These are phyloP conservation scores for Polygonum maritimum DNA, from an alignment of 148 eudicot genomes.

Conservation along the genomic window DNA sequence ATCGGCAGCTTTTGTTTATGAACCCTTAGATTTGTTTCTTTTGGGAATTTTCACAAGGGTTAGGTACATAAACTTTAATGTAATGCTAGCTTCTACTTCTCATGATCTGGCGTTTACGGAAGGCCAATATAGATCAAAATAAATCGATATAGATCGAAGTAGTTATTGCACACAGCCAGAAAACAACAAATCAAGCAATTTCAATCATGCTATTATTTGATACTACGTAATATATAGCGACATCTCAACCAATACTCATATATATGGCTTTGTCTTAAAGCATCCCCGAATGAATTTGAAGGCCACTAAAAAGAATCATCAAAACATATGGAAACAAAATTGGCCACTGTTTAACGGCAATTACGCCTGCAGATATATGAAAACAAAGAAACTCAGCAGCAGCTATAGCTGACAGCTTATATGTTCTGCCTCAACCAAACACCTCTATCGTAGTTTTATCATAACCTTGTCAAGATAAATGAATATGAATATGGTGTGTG, in stretches of 20 bases:
- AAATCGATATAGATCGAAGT: too few relatives aligned
- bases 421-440: too few relatives aligned
- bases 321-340: neutral
- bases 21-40: too few relatives aligned
- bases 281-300: neutral
- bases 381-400: neutral
- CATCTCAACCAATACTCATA: neutral
- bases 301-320: neutral
- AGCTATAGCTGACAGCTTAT: neutral
- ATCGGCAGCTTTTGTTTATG: too few relatives aligned
- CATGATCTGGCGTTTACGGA: too few relatives aligned
- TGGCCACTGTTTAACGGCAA: conserved; percentile 1
- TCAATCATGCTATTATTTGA: conserved; percentile 1
- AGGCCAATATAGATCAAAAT: too few relatives aligned
- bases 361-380: neutral
- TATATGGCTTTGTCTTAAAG: neutral
- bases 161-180: too few relatives aligned
- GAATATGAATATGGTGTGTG: neutral
- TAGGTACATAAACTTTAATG: too few relatives aligned
- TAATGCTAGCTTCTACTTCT: too few relatives aligned
- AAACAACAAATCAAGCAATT: neutral
- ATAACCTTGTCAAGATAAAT: neutral
- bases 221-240: neutral
- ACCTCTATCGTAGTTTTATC: too few relatives aligned
- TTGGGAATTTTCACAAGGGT: too few relatives aligned